Conservation (phyloP, 2,329 filamentous ascomycete genomes). For the Exophiala xenobiotica region DNA sequence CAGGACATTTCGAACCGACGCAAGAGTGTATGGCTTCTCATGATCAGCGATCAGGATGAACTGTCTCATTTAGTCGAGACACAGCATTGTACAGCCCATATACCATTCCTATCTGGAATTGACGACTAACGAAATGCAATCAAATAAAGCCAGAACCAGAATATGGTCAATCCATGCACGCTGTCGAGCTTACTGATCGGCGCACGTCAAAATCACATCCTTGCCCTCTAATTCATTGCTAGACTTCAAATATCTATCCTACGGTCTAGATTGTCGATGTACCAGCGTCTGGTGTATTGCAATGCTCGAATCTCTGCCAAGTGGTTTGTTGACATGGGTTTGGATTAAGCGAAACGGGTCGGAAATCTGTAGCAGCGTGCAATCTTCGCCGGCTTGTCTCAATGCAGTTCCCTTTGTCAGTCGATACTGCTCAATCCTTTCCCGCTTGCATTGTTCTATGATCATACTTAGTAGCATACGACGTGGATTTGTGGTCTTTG, state of each 20-base stretch:
- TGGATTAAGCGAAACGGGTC: conserved; percentile 8
- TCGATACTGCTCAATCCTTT: conserved; percentile 2
- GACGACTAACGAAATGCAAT: conserved; percentile 15
- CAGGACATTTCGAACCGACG: conserved; percentile 14
- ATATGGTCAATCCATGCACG: background rate
- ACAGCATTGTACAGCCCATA: conserved; percentile 15
- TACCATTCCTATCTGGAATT: conserved; percentile 17
- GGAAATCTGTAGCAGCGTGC: conserved; percentile 5
- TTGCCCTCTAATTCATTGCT: background rate
- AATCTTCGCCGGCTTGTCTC: conserved; percentile 14
- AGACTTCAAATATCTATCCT: too few species aligned
- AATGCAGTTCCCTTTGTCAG: conserved; percentile 6
- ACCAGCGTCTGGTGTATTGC: background rate
- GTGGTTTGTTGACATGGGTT: conserved; percentile 21
- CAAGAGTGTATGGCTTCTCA: conserved; percentile 2
- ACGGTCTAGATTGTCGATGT: too few species aligned
- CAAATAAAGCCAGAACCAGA: background rate
- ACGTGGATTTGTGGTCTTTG: background rate
- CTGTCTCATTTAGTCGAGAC: background rate
- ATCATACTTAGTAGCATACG: background rate
- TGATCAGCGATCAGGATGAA: conserved; percentile 6
- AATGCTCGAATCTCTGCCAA: background rate
- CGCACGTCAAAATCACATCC: background rate
- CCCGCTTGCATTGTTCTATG: conserved; percentile 11
- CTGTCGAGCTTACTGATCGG: background rate